Evolutionary conservation across 129 eudicot species (phyloP).

Genomic region (Centrapalus pauciflorus): DNA sequence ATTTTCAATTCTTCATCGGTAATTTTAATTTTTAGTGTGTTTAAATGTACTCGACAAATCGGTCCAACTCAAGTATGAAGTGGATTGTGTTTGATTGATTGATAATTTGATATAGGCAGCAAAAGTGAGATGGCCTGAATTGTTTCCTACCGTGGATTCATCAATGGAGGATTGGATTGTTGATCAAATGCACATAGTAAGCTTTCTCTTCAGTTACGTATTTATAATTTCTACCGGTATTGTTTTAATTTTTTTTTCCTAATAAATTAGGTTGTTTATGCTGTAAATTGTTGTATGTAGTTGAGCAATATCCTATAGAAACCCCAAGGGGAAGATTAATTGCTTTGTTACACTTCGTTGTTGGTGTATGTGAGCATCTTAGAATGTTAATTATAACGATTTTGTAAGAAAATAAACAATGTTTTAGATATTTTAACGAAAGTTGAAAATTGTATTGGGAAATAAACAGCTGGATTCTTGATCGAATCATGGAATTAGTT

Average conservation of each 20-base stretch:
- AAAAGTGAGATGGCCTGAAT: slow-evolving; percentile 85
- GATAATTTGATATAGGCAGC: slow-evolving; percentile 60
- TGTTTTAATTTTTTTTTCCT: neutral
- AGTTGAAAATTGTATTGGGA: neutral
- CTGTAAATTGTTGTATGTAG: neutral
- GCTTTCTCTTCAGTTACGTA: neutral
- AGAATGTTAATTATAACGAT: neutral
- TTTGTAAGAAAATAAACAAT: neutral
- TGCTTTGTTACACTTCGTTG: neutral
- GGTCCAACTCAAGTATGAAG: neutral
- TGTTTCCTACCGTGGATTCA: slow-evolving; percentile 63
- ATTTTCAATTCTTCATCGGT: neutral
- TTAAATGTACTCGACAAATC: neutral
- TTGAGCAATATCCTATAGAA: neutral
- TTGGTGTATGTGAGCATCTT: neutral
- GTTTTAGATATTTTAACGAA: neutral
- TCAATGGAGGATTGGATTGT: slow-evolving; percentile 82
- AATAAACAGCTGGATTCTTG: neutral
- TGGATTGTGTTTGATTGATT: neutral
- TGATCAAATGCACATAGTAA: slow-evolving; percentile 91
- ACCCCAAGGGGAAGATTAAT: neutral
- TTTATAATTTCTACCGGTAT: neutral
- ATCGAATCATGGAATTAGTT: slow-evolving; percentile 34
- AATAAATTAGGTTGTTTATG: slow-evolving; percentile 1
- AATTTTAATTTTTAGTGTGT: neutral